These are phyloP conservation scores for Alternaria viburni DNA, from an alignment of 2,329 filamentous ascomycete genomes.

Conservation along the genomic window DNA sequence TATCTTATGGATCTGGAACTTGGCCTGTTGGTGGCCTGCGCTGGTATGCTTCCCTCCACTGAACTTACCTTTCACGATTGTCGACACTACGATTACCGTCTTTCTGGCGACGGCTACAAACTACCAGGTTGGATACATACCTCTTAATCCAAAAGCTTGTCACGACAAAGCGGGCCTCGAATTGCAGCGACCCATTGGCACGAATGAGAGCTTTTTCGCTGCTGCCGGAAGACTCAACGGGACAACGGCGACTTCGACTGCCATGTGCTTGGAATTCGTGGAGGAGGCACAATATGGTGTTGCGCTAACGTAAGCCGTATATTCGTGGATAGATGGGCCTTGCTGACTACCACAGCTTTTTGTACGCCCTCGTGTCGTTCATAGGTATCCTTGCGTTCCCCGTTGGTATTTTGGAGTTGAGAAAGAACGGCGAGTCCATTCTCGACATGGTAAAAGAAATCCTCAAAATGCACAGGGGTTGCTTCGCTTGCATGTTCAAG, in stretches of 20 bases:
- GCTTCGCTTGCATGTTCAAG: constrained; percentile 1
- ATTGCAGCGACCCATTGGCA: constrained; percentile 13
- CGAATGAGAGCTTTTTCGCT: constrained; percentile 39
- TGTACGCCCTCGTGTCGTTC: constrained; percentile 20
- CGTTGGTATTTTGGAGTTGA: background rate
- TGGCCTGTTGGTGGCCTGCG: constrained; percentile 3
- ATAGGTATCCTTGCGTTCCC: constrained; percentile 15
- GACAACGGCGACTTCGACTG: constrained; percentile 16
- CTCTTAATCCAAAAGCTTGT: constrained; percentile 8
- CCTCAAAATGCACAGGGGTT: background rate
- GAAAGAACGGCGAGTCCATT: background rate
- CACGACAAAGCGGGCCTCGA: background rate
- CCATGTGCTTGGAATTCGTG: constrained; percentile 33
- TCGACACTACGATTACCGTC: constrained; percentile 12
- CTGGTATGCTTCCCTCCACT: constrained; percentile 10
- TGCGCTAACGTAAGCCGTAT: constrained; percentile 19
- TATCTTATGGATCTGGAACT: constrained; percentile 5
- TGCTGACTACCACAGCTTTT: constrained; percentile 5
- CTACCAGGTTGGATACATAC: constrained; percentile 15
- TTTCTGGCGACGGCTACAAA: constrained; percentile 6
- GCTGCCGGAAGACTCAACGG: constrained; percentile 30
- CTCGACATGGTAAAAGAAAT: background rate
- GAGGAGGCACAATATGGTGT: constrained; percentile 31
- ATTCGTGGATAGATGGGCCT: background rate
- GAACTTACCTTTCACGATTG: constrained; percentile 11